These are phyloP conservation scores for Lignosus rhinocerotis DNA, from an alignment of 1,284 basidiomycete genomes.

Conservation along the genomic window DNA sequence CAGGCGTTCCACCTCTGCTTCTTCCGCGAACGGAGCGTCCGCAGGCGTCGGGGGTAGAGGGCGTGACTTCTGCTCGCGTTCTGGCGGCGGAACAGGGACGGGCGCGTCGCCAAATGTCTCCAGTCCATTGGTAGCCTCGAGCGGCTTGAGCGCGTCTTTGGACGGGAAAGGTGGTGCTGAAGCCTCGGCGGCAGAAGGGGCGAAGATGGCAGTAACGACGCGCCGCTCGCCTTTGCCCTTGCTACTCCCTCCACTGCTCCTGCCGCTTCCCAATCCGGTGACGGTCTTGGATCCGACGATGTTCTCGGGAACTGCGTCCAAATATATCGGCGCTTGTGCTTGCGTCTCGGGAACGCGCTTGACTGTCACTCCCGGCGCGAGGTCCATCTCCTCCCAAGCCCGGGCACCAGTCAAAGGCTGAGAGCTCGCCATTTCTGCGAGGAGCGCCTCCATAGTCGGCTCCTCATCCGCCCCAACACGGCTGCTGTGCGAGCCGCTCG, in stretches of 20 bases:
- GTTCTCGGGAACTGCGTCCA: slow-evolving; percentile 8
- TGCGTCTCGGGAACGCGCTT: slow-evolving; percentile 31
- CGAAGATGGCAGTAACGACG: slow-evolving; percentile 36
- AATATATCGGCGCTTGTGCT: neutral
- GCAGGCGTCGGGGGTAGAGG: slow-evolving; percentile 3
- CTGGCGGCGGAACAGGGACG: neutral
- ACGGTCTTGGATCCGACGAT: slow-evolving; percentile 18
- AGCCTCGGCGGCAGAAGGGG: slow-evolving; percentile 9
- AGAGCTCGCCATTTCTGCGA: slow-evolving; percentile 30
- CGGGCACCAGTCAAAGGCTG: slow-evolving; percentile 34
- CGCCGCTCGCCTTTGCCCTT: slow-evolving; percentile 29
- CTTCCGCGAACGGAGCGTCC: neutral
- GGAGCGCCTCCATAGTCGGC: slow-evolving; percentile 49
- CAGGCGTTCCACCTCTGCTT: neutral
- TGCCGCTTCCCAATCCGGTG: slow-evolving; percentile 19
- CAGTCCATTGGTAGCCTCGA: neutral
- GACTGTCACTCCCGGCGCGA: slow-evolving; percentile 37
- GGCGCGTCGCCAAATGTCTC: neutral
- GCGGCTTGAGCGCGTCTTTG: neutral
- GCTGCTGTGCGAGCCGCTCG: slow-evolving; percentile 9
- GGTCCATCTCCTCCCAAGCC: slow-evolving; percentile 44
- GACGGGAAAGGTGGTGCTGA: slow-evolving; percentile 2
- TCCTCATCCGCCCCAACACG: slow-evolving; percentile 37
- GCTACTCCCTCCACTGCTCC: slow-evolving; percentile 25
- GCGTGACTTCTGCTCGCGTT: neutral